phyloP scores from a whole-genome alignment of 1,284 basidiomycete species.

The Volvariella volvacea region DNA sequence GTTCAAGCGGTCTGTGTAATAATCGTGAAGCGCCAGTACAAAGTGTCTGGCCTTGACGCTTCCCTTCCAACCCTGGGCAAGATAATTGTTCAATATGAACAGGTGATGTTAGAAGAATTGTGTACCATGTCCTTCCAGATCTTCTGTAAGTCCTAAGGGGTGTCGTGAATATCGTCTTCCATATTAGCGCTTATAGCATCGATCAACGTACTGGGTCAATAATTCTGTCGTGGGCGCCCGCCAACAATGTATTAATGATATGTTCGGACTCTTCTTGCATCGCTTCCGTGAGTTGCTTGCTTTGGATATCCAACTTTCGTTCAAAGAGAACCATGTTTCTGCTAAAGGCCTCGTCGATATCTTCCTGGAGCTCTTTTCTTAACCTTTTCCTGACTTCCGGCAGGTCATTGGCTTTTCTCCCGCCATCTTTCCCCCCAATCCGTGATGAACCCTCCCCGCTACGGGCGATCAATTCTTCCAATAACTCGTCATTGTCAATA shows the following conservation, averaged over 20 bases:
- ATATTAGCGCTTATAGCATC: background rate
- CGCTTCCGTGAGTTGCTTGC: constrained; percentile 18
- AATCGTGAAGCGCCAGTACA: constrained; percentile 26
- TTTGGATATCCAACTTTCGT: constrained; percentile 24
- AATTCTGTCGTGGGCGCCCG: constrained; percentile 23
- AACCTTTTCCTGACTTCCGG: constrained; percentile 15
- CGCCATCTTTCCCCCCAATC: constrained; percentile 12
- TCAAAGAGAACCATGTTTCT: constrained; percentile 24
- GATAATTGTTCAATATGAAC: background rate
- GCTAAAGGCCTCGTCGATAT: constrained; percentile 21
- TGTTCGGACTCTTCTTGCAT: constrained; percentile 19
- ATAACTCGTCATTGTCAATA: constrained; percentile 14
- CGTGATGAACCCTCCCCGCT: constrained; percentile 8
- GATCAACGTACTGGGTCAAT: constrained; percentile 18
- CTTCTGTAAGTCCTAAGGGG: constrained; percentile 14
- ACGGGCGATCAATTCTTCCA: constrained; percentile 14
- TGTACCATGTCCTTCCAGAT: constrained; percentile 25
- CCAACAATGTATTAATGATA: constrained; percentile 19
- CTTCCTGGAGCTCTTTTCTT: constrained; percentile 20
- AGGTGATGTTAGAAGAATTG: background rate
- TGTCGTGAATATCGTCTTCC: too few species aligned
- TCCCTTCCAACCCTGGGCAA: constrained; percentile 24
- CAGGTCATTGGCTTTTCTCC: constrained; percentile 13
- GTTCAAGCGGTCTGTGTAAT: constrained; percentile 20
- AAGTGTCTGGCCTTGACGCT: constrained; percentile 28